Base-by-base conservation (phyloP, 169 alveolate genomes). In the Amoebophrya sp. region DNA sequence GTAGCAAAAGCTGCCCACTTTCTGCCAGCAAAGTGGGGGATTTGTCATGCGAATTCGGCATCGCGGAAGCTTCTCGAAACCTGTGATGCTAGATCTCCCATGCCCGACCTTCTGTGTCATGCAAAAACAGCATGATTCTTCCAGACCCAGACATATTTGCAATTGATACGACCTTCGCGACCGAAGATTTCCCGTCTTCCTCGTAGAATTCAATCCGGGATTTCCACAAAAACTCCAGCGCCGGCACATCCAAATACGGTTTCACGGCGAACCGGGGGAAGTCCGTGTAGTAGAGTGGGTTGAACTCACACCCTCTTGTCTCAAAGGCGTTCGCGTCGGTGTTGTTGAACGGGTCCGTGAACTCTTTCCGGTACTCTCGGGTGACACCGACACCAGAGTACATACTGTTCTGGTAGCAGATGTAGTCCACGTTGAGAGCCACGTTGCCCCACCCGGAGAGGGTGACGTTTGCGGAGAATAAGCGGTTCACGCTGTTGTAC, bases 351-450 rank as follows among this genome's bases (percentile, higher is more conserved):
- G n/a, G n/a, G n/a, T n/a, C n/a, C n/a, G n/a, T n/a, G n/a, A n/a
- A n/a, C n/a, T n/a, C n/a, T n/a, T n/a, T n/a, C n/a, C n/a, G n/a
- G n/a, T 66, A 66, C 83, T 18, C 83, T 7, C 35, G 38, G 35
- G 7, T 66, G 10, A 66, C 32, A 25, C 83, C 83, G 7, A n/a
- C 35, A n/a, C 83, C 32, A 7, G 1, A 2, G 35, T 66, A 66
- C 7, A 0, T 25, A 2, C 39, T 2, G 32, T 7, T 18, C 35
- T 18, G 83, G 29, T 66, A 2, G 35, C 83, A 66, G 83, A 66
- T 66, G 35, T 66, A 66, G 35, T 66, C 83, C 35, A 66, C 83
- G 83, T n/a, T 66, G 83, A 66, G 83, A 2, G 83, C 83, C 32
- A 66, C 18, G 83, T 2, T 25, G 29, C 83, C 83, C 83, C 83